A percentile compares a stretch with the other conserved stretches of the same genome.
Conservation (phyloP, 164 flowering plant genomes). For the Stephania cephalantha region DNA sequence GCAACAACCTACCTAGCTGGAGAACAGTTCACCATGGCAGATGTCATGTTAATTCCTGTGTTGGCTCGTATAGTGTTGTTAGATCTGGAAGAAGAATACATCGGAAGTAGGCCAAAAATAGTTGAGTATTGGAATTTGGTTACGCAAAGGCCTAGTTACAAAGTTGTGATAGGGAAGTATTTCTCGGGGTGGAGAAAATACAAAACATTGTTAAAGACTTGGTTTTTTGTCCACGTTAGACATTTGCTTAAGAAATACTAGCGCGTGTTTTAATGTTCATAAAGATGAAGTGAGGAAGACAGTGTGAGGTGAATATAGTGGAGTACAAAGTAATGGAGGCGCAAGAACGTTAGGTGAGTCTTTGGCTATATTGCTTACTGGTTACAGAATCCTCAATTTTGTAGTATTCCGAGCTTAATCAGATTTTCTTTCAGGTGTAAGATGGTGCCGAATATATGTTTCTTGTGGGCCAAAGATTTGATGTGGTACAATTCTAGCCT, state of each 20-base stretch:
- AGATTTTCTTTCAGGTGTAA: background rate
- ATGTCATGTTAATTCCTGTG: slow-evolving; percentile 68
- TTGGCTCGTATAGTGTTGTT: slow-evolving; percentile 58
- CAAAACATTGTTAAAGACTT: slow-evolving; percentile 59
- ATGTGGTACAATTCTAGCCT: background rate
- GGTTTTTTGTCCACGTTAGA: slow-evolving; percentile 54
- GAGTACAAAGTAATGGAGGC: no score
- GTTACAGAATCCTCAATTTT: background rate
- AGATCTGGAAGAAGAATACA: slow-evolving; percentile 64
- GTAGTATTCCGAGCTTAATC: background rate
- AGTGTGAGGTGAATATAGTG: background rate
- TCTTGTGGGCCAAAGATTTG: background rate
- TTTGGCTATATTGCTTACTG: background rate
- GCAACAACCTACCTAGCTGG: slow-evolving; percentile 59
- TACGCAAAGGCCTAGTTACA: slow-evolving; percentile 62
- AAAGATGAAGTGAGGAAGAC: background rate
- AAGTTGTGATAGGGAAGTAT: slow-evolving; percentile 67
- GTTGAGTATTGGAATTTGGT: slow-evolving; percentile 61
- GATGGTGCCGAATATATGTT: background rate
- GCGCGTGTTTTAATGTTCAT: background rate
- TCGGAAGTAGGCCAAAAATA: slow-evolving; percentile 50
- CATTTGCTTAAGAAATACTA: slow-evolving; percentile 51
- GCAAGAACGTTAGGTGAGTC: background rate
- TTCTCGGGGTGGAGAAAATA: slow-evolving; percentile 83
- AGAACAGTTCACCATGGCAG: slow-evolving; percentile 75